Evolutionary conservation across 495 filamentous ascomycete species (phyloP), one percentile per base, ranked within the genome.

Genomic region (Lasiosphaeria hispida): DNA sequence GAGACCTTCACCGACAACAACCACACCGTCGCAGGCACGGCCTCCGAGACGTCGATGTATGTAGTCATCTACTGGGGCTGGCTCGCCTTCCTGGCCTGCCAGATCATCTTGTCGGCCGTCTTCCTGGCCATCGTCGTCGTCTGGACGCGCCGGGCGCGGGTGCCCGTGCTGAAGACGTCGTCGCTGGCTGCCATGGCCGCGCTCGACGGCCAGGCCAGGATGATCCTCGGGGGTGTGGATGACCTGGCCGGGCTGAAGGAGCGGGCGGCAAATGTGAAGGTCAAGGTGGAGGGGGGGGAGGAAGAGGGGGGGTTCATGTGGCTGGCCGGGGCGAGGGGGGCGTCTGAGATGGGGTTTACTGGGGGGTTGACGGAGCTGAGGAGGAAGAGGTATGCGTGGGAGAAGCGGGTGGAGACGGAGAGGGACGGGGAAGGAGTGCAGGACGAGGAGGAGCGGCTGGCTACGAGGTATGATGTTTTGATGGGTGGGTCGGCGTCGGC

Each of bases 221-320:
- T 38, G 13, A 14, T 40, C 1, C 14, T 57, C 3, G 45, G 55
- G 13, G 48, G 36, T 9, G 39, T 34, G 2, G n/a, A n/a, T 30
- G 44, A 48, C 14, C 15, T 38, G 8, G 15, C 11, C 7, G 39
- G 9, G 14, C 34, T 58, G 38, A 18, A 30, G 1, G 10, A 19
- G 9, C 7, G 37, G 19, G 47, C 56, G 0, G 38, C 18, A 7
- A 42, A 36, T 37, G 10, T 37, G 10, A 53, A 0, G 0, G 11
- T 58, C 3, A 51, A 10, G 8, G 41, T 50, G 10, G 56, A 58
- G 19, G 43, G 15, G 15, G 23, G 11, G 15, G 45, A 13, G 11
- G 18, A 3, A 15, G 62, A 61, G 55, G 72, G 78, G 3, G 39
- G 11, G 7, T 41, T 15, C 39, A 2, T 15, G 39, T 15, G 39